Evolutionary conservation across 805 yeast genomes (phyloP), one percentile per base, ranked within the genome.

Genomic region (Saturnispora diversa): DNA sequence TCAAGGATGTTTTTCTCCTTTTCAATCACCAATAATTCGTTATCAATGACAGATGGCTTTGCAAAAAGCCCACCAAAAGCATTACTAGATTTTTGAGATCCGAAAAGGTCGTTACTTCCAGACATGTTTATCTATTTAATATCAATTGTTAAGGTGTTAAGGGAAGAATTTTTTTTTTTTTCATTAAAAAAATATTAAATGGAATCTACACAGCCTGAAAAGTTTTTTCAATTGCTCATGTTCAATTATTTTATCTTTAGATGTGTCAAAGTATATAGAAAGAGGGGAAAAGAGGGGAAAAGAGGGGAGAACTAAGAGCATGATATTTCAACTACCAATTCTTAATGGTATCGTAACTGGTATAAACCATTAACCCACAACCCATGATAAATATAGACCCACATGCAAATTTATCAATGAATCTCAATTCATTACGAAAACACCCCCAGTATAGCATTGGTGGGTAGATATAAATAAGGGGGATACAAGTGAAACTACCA

Each of bases 401-500:
- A 53, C 83, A 84, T 8, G 73, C 48, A 1, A 51, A 23, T 24
- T 71, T 69, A 55, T 68, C 60, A 43, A 51, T 9, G 3, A 26
- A 11, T 4, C 17, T 21, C 20, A 54, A 31, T 51, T 60, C 11
- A 67, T 55, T 22, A 60, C 52, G 9, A 67, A 65, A 45, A 77
- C 73, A 41, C 76, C 64, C 52, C 65, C 75, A 65, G 52, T 84
- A 92, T 39, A 84, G 62, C 68, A 84, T 67, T 13, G 94, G 92
- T 7, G 94, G 92, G 52, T 83, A 82, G 76, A 84, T 78, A 62
- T 84, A 84, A 5, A 84, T 92, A 63, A 84, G 69, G 2, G 94
- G 94, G 41, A 84, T 80, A 53, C 94, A 84, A 1, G 90, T 88
- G 62, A 84, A 80, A 39, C 87, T 80, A 3, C 94, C 94, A 39